Base-by-base conservation (phyloP, 1,284 basidiomycete species). In the Pisolithus thermaeus region DNA sequence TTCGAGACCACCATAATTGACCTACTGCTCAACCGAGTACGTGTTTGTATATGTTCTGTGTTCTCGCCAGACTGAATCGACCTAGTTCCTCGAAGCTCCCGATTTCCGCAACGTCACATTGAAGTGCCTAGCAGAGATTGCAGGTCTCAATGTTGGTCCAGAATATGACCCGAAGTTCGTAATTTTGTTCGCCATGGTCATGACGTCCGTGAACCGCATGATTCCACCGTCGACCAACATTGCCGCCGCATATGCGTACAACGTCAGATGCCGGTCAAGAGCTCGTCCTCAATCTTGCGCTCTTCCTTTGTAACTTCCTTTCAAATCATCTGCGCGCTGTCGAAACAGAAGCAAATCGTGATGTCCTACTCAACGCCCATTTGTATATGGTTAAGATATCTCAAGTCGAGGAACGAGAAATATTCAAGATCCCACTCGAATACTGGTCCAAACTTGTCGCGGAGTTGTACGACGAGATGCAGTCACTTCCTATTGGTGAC, bases 161-260 rank as follows among this genome's bases (percentile, higher is more conserved):
- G 97, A 99, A 76, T 99, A 98, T 72, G 96, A 99, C 69, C 83
- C 87, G 43, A 99, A 99, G 78, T 99, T 98, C 66, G 92, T 96
- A 56, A 92, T 96, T 56, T 78, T 99, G 23, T 99, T 99, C 77
- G 92, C 92, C 51, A 93, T 96, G 83, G 94, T 97, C 66, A 97
- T 98, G 94, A 96, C 94, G 9, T 89, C 90, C 45, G 75, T 97
- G 64, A 97, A 97, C 71, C 87, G 91, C 56, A 97, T 97, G 92
- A 87, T 98, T 28, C 94, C 95, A n/a, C 95, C 96, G 22, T 90
- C 83, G 59, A 98, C 95, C 44, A 92, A 97, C 70, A 93, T 99
- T 61, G 89, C 93, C 1, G 83, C 89, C 56, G 96, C 93, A 12
- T 99, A 98, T 69, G 83, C 87, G 46, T 87, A n/a, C 89, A 52